phyloP scores from a whole-genome alignment of 495 filamentous ascomycete species.

The Barbatosphaeria neglecta region DNA sequence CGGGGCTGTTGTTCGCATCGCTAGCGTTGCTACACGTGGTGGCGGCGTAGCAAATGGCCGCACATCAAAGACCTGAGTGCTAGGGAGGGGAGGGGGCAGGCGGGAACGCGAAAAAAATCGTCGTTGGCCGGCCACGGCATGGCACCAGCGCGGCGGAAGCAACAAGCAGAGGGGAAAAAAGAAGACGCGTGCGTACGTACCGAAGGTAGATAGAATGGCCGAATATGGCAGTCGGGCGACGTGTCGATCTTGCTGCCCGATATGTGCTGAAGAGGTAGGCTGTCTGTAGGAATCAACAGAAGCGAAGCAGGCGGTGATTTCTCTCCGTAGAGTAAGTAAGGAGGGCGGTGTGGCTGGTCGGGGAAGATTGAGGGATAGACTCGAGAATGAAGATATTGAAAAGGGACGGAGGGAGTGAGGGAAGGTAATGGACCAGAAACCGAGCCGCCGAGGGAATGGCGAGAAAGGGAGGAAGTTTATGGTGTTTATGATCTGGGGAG shows the following conservation, averaged over 20 bases:
- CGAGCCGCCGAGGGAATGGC: not conserved
- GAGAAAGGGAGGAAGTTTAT: slow-evolving; percentile 8
- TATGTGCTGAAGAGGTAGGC: slow-evolving; percentile 6
- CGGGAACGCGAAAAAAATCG: slow-evolving; percentile 8
- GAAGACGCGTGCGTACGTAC: slow-evolving; percentile 8
- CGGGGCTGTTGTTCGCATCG: too few species aligned
- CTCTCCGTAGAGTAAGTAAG: too few species aligned
- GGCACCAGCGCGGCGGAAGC: too few species aligned
- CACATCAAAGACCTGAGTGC: too few species aligned
- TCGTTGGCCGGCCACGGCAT: too few species aligned
- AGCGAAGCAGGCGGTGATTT: too few species aligned
- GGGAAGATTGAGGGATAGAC: slow-evolving; percentile 85
- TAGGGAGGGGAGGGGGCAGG: not conserved
- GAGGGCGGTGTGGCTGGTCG: slow-evolving; percentile 59
- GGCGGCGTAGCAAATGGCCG: too few species aligned
- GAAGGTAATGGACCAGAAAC: slow-evolving; percentile 1
- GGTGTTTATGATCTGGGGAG: slow-evolving; percentile 16
- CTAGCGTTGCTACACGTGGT: too few species aligned
- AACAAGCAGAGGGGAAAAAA: slow-evolving; percentile 3
- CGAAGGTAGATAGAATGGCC: slow-evolving; percentile 5
- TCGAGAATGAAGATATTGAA: slow-evolving; percentile 42
- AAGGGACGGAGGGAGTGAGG: slow-evolving; percentile 8
- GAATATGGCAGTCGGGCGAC: slow-evolving; percentile 6
- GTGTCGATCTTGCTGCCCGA: slow-evolving; percentile 4
- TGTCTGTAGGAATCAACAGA: slow-evolving; percentile 6